These are phyloP conservation scores for Cyclotella choctawhatcheeana DNA, from an alignment of 108 stramenopile genomes.

Conservation along the genomic window DNA sequence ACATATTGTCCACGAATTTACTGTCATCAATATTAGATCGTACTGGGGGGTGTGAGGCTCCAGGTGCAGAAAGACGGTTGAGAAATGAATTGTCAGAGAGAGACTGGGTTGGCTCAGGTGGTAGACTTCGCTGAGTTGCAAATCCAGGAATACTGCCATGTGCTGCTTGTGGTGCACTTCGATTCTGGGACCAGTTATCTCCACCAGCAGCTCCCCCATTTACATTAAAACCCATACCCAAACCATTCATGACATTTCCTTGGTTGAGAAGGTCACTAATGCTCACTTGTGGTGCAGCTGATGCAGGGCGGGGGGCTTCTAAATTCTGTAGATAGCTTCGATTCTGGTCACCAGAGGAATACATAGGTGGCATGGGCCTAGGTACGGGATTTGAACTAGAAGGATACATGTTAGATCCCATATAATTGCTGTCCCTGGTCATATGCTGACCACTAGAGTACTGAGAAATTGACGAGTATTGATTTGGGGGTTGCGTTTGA, in stretches of 20 bases:
- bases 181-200: conserved; percentile 36
- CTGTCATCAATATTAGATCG: conserved; percentile 41
- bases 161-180: conserved; percentile 13
- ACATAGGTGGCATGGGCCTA: background rate
- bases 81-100: conserved; percentile 27
- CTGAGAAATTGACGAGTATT: conserved; percentile 37
- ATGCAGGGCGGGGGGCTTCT: conserved; percentile 14
- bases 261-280: conserved; percentile 20
- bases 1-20: conserved; percentile 53
- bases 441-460: conserved; percentile 23
- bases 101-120: background rate
- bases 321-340: conserved; percentile 20
- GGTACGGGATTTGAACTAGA: conserved; percentile 16
- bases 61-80: conserved; percentile 7
- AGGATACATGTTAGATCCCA: conserved; percentile 18
- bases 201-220: conserved; percentile 15
- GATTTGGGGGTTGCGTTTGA: conserved; percentile 15
- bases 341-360: conserved; percentile 32
- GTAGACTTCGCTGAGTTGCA: conserved; percentile 16
- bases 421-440: conserved; percentile 13
- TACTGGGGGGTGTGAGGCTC: conserved; percentile 10
- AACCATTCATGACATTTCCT: conserved; percentile 27
- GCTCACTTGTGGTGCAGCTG: background rate
- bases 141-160: conserved; percentile 14
- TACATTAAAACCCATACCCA: conserved; percentile 25